Evolutionary conservation across 2,329 filamentous ascomycete genomes (phyloP), one percentile per base, ranked within the genome.

Genomic region (Nemania abortiva): DNA sequence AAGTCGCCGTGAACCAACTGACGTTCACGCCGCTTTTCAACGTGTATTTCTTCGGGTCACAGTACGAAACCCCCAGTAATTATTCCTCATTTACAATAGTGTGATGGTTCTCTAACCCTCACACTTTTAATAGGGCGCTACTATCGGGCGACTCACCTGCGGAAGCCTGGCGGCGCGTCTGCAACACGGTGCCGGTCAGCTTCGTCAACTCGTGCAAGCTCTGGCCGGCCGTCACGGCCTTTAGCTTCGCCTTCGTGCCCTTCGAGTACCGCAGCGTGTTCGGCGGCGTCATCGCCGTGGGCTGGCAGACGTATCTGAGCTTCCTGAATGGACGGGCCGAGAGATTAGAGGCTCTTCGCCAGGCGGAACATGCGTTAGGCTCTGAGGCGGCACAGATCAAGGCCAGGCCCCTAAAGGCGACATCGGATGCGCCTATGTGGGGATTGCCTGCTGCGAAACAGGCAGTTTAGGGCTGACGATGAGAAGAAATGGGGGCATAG

Each of bases 221-320:
- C 27, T 98, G 95, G 95, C 95, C 95, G 0, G 89, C 89, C 0
- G 91, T 97, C 18, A 97, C 92, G 15, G 94, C 94, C 0, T 91
- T 98, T 77, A 95, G 87, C 79, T 97, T 98, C 77, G 89, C 91
- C n/a, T 96, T 93, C 76, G 84, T 98, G 4, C 89, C 90, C 29
- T 84, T 94, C 56, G 90, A 95, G 77, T 95, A 93, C 80, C 85
- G 95, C 59, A 92, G 90, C 74, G 86, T 97, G 18, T 96, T 97
- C 74, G 89, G 91, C 0, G 93, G 92, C 1, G 82, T 91, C 6
- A 87, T 97, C 72, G 93, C 93, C 0, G 91, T 97, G 60, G 92
- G 92, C 0, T 98, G 95, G 95, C 95, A 97, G 86, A 94, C 93
- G 0, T 98, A 97, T 84, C 77, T 98, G 74, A 93, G 90, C 74